Evolutionary conservation across 1,284 basidiomycete genomes (phyloP).

Genomic region (Marasmius oreades): DNA sequence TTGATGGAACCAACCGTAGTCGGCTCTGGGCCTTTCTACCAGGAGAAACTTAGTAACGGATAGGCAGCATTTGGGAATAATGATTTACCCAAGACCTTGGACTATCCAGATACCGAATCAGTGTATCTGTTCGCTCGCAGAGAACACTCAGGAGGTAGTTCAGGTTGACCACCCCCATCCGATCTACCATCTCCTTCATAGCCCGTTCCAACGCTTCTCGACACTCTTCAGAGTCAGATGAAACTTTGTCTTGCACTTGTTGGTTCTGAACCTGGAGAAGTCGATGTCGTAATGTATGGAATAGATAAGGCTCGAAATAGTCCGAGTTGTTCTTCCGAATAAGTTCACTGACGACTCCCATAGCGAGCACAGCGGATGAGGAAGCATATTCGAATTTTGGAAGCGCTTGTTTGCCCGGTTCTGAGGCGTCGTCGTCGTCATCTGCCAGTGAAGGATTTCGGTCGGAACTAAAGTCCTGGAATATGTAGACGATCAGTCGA

Average conservation of each 20-base stretch:
- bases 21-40: constrained; percentile 59
- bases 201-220: constrained; percentile 74
- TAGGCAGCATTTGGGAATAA: too few species aligned
- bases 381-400: constrained; percentile 76
- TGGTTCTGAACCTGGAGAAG: constrained; percentile 81
- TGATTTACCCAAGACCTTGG: constrained; percentile 74
- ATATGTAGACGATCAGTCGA: constrained; percentile 78
- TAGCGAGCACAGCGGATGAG: constrained; percentile 86
- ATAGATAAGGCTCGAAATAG: constrained; percentile 98
- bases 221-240: constrained; percentile 52
- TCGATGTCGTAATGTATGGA: constrained; percentile 89
- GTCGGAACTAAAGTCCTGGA: constrained; percentile 57
- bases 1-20: constrained; percentile 69
- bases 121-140: constrained; percentile 64
- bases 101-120: constrained; percentile 69
- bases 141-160: constrained; percentile 82
- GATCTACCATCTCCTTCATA: constrained; percentile 84
- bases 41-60: constrained; percentile 8
- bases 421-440: constrained; percentile 12
- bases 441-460: constrained; percentile 12
- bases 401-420: constrained; percentile 25
- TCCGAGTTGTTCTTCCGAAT: constrained; percentile 99
- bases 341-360: constrained; percentile 91
- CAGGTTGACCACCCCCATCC: constrained; percentile 93
- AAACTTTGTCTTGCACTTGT: constrained; percentile 37